phyloP scores from a whole-genome alignment of 768 basidiomycete species.

The Boletus bicolor region DNA sequence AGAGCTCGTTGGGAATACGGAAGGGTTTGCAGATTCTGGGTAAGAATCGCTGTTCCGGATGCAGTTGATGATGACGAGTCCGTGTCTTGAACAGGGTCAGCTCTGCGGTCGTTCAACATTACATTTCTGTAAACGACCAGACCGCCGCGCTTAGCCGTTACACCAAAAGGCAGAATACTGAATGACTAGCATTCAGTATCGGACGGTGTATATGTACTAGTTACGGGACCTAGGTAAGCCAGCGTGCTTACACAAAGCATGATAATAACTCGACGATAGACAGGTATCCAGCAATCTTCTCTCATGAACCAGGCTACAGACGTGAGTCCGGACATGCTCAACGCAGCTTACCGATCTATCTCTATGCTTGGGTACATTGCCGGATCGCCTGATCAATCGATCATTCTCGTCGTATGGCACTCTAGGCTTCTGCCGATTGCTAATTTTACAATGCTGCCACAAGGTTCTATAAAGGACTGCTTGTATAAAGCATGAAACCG shows the following conservation, averaged over 20 bases:
- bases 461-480: background rate
- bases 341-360: background rate
- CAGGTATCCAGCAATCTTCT: background rate
- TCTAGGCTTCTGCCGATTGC: background rate
- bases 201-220: no score
- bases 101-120: conserved; percentile 92
- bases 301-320: background rate
- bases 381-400: background rate
- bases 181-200: no score
- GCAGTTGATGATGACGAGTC: background rate
- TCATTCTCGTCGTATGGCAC: conserved; percentile 7
- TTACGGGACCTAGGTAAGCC: no score
- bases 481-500: background rate
- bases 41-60: conserved; percentile 36
- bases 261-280: background rate
- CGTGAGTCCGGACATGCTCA: background rate
- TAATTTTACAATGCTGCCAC: conserved; percentile 1
- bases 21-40: conserved; percentile 97
- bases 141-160: no score
- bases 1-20: conserved; percentile 91
- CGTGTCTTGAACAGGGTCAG: conserved; percentile 61
- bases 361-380: background rate
- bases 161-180: no score
- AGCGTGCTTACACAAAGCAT: no score
- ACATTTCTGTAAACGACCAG: no score